phyloP scores from a whole-genome alignment of 2,329 filamentous ascomycete species.

The Pseudocercospora eumusae region DNA sequence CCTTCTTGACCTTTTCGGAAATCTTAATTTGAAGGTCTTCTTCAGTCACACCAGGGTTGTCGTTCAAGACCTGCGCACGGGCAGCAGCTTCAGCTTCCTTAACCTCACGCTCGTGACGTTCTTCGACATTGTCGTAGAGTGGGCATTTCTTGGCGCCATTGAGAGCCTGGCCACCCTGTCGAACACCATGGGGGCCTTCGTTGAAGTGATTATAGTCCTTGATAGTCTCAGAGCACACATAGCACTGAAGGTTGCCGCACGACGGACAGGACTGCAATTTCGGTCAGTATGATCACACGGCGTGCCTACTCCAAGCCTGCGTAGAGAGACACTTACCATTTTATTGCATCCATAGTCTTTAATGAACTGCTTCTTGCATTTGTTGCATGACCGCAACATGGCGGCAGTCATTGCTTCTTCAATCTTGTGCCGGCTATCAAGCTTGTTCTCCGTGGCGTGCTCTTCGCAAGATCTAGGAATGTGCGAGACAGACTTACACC shows the following conservation, averaged over 20 bases:
- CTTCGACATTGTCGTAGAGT: slow-evolving; percentile 63
- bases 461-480: slow-evolving; percentile 72
- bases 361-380: slow-evolving; percentile 71
- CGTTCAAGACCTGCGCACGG: slow-evolving; percentile 56
- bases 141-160: slow-evolving; percentile 58
- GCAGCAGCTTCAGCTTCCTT: slow-evolving; percentile 61
- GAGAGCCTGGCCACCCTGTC: slow-evolving; percentile 38
- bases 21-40: slow-evolving; percentile 61
- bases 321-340: slow-evolving; percentile 51
- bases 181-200: slow-evolving; percentile 39
- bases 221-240: slow-evolving; percentile 67
- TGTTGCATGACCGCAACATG: slow-evolving; percentile 73
- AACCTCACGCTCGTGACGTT: slow-evolving; percentile 65
- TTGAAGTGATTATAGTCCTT: slow-evolving; percentile 72
- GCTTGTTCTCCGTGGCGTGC: slow-evolving; percentile 58
- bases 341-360: slow-evolving; percentile 83
- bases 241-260: slow-evolving; percentile 60
- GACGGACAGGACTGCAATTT: slow-evolving; percentile 56
- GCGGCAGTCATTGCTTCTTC: slow-evolving; percentile 85
- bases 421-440: slow-evolving; percentile 64
- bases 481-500: slow-evolving; percentile 69
- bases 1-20: slow-evolving; percentile 48
- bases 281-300: background rate
- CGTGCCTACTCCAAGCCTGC: background rate
- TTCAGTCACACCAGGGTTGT: slow-evolving; percentile 63